Evolutionary conservation across 768 basidiomycete genomes (phyloP), one percentile per base, ranked within the genome.

Genomic region (Pisolithus tinctorius): DNA sequence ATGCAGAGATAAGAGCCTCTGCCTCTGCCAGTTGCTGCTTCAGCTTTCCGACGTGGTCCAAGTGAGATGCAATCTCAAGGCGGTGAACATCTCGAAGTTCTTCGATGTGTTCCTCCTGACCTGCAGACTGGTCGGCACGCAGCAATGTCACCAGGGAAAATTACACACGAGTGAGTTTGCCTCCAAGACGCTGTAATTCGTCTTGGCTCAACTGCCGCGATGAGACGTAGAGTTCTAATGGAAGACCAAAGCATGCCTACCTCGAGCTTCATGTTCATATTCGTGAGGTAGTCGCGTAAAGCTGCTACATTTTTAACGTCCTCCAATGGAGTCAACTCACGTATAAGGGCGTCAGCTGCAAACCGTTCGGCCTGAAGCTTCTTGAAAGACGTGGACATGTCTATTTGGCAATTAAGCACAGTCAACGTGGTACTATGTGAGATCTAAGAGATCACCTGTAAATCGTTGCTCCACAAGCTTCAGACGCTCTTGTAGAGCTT

Each of bases 21-120:
- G 82, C 75, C 60, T 90, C 86, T 14, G 69, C 69, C 6, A 92
- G 63, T 56, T 93, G 88, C 11, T 73, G 74, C 37, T 77, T 80
- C 37, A 96, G 73, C 37, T 77, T 77, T 56, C 85, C 81, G 41
- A 92, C 81, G 55, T 87, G 82, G 38, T 84, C 79, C 4, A 79
- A 81, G 55, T 87, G 88, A 13, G 92, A 93, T n/a, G 76, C 66
- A 11, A 80, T 81, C 68, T 95, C 93, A 8, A 89, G 73, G 13
- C 75, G 78, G 62, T 95, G 93, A 6, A 82, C 89, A 55, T 93
- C 88, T 34, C 83, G 83, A 0, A 97, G 71, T 63, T 96, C 93
- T 56, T 88, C 86, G 10, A 92, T 75, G 7, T 86, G 86, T 47
- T 82, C 83, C 50, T 90, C 90, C 70, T 95, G 91, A 13, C 83